Percentiles rank a stretch among this genome's conserved stretches.
phyloP scores from a whole-genome alignment of 768 basidiomycete species.

The Strobilomyces echinocephalus region DNA sequence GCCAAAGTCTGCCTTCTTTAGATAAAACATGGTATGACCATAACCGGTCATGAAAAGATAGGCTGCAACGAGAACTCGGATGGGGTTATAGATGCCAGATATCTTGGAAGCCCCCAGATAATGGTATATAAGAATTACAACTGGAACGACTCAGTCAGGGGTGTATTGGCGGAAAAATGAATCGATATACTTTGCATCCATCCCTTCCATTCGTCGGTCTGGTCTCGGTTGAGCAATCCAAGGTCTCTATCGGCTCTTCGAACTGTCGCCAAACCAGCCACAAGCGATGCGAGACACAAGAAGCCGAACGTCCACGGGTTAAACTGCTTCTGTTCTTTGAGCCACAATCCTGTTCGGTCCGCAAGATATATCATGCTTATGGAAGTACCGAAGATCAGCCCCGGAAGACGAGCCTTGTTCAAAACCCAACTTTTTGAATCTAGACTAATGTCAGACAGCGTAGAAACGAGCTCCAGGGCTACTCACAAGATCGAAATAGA shows the following conservation, averaged over 20 bases:
- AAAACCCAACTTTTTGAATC: slow-evolving; percentile 16
- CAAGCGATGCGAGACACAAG: slow-evolving; percentile 51
- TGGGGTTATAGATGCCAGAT: slow-evolving; percentile 89
- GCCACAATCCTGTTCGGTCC: slow-evolving; percentile 82
- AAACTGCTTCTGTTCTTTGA: slow-evolving; percentile 87
- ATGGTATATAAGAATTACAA: slow-evolving; percentile 89
- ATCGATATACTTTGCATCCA: slow-evolving; percentile 87
- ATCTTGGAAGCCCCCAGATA: slow-evolving; percentile 87
- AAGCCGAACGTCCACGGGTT: slow-evolving; percentile 61
- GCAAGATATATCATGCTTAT: slow-evolving; percentile 69
- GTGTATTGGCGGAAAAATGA: background rate
- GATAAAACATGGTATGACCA: slow-evolving; percentile 82
- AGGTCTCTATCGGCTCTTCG: slow-evolving; percentile 74
- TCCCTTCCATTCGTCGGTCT: slow-evolving; percentile 97
- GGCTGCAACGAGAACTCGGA: slow-evolving; percentile 81
- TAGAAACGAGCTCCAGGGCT: slow-evolving; percentile 3
- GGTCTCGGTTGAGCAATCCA: slow-evolving; percentile 86
- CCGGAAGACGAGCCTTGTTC: slow-evolving; percentile 31
- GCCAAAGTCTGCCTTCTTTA: slow-evolving; percentile 85
- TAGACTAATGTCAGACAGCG: slow-evolving; percentile 13
- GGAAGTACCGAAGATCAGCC: slow-evolving; percentile 60
- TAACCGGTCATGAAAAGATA: slow-evolving; percentile 95
- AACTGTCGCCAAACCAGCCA: slow-evolving; percentile 57
- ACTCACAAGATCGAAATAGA: slow-evolving; percentile 35
- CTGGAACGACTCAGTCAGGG: slow-evolving; percentile 35